These are phyloP conservation scores for Ceratobasidium sp. DNA, from an alignment of 1,284 basidiomycete species.

Conservation along the genomic window DNA sequence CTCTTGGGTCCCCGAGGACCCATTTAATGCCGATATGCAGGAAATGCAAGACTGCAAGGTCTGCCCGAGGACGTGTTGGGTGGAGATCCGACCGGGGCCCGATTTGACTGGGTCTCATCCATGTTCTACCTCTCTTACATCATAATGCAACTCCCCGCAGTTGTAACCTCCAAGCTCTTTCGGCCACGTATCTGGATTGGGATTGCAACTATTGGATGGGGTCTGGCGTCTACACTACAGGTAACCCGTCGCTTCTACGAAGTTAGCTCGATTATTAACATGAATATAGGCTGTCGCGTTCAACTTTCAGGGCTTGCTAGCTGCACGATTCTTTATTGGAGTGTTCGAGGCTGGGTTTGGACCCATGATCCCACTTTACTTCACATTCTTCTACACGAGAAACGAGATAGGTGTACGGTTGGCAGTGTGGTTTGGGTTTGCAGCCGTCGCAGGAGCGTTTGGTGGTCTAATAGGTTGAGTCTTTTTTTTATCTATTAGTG, in stretches of 20 bases:
- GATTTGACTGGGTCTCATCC: slow-evolving; percentile 81
- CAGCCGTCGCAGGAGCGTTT: slow-evolving; percentile 82
- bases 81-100: slow-evolving; percentile 74
- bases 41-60: slow-evolving; percentile 80
- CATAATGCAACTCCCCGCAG: slow-evolving; percentile 76
- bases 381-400: slow-evolving; percentile 82
- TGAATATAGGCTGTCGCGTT: slow-evolving; percentile 67
- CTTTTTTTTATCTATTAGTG: background rate
- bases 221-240: slow-evolving; percentile 76
- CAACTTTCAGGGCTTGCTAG: slow-evolving; percentile 69
- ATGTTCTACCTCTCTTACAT: slow-evolving; percentile 83
- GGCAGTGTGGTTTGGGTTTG: slow-evolving; percentile 84
- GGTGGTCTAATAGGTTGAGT: slow-evolving; percentile 59
- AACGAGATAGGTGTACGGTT: slow-evolving; percentile 77
- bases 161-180: slow-evolving; percentile 74
- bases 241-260: slow-evolving; percentile 56
- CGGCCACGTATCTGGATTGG: slow-evolving; percentile 77
- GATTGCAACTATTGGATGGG: slow-evolving; percentile 76
- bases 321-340: slow-evolving; percentile 73
- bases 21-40: background rate
- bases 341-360: slow-evolving; percentile 81
- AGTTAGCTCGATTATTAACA: slow-evolving; percentile 12
- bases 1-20: background rate
- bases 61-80: slow-evolving; percentile 72
- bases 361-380: slow-evolving; percentile 79